Percentiles rank a stretch among this genome's conserved stretches.
phyloP scores from a whole-genome alignment of 2,329 filamentous ascomycete species.

The Nigrospora osmanthi region DNA sequence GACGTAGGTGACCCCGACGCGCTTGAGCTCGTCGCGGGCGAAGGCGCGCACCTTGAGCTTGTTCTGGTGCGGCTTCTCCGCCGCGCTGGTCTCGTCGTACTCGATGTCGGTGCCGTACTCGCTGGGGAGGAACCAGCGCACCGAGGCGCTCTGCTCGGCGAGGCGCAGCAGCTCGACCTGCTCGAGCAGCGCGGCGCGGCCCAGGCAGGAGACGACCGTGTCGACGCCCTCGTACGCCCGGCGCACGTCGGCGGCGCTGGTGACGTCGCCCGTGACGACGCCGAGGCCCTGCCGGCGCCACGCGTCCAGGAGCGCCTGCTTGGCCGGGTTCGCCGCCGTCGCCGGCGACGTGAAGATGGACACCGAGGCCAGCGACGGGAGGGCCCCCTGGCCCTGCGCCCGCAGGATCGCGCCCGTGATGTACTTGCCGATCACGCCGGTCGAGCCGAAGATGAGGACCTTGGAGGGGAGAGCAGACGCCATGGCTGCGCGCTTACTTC shows the following conservation, averaged over 20 bases:
- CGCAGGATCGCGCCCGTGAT: constrained; percentile 21
- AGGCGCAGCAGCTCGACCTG: constrained; percentile 48
- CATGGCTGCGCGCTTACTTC: constrained; percentile 3
- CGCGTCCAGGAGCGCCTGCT: constrained; percentile 34
- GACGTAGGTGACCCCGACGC: constrained; percentile 48
- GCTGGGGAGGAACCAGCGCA: constrained; percentile 51
- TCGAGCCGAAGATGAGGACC: constrained; percentile 23
- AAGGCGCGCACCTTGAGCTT: constrained; percentile 53
- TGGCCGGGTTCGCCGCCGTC: constrained; percentile 34
- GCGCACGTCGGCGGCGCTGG: constrained; percentile 37
- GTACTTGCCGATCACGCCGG: constrained; percentile 25
- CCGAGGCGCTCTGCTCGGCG: constrained; percentile 37
- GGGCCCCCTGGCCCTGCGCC: constrained; percentile 20
- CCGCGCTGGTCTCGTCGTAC: constrained; percentile 39
- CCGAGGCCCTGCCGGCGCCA: constrained; percentile 37
- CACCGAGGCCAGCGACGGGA: constrained; percentile 13
- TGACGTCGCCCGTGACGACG: constrained; percentile 46
- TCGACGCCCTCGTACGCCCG: constrained; percentile 48
- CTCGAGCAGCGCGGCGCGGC: constrained; percentile 42
- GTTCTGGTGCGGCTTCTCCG: constrained; percentile 53
- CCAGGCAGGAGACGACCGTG: constrained; percentile 52
- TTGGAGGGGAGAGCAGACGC: constrained; percentile 14
- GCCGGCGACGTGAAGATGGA: constrained; percentile 46
- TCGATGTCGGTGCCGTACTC: constrained; percentile 53
- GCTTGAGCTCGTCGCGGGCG: constrained; percentile 34